Percentiles rank a stretch among this genome's conserved stretches.
Evolutionary conservation across 2,329 filamentous ascomycete genomes (phyloP).

Genomic region (Emericellopsis cladophorae): DNA sequence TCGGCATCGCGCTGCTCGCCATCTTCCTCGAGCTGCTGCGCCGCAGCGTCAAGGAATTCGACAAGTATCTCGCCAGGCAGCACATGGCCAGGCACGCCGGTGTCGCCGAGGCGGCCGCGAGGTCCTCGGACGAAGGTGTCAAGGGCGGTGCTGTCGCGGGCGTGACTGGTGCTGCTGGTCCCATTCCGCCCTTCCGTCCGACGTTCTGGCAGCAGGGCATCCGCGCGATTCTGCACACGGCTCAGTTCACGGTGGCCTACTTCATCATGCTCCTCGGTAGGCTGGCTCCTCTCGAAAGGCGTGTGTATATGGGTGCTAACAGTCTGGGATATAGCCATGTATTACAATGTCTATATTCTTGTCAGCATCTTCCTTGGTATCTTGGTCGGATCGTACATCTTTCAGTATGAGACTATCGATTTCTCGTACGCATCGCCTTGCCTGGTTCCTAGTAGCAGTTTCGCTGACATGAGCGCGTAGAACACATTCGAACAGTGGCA

Average conservation of each 20-base stretch:
- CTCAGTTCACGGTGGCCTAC: constrained; percentile 65
- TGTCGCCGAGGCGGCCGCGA: neutral
- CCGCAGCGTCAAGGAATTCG: constrained; percentile 58
- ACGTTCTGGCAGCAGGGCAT: constrained; percentile 52
- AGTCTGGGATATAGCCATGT: constrained; percentile 31
- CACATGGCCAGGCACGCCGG: constrained; percentile 20
- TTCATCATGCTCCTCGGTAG: constrained; percentile 54
- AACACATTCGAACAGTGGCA: constrained; percentile 10
- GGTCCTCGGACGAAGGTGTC: constrained; percentile 8
- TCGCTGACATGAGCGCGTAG: neutral
- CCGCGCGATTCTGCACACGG: constrained; percentile 53
- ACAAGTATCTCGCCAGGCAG: constrained; percentile 48
- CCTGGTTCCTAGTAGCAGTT: neutral
- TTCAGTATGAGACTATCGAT: constrained; percentile 51
- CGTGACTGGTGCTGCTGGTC: neutral
- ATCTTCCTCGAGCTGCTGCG: constrained; percentile 61
- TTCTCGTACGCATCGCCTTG: constrained; percentile 11
- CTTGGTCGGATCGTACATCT: constrained; percentile 59
- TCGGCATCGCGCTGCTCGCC: constrained; percentile 65
- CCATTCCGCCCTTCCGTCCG: constrained; percentile 34
- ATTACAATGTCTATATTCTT: constrained; percentile 63
- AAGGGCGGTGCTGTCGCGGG: constrained; percentile 4
- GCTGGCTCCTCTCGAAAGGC: constrained; percentile 2
- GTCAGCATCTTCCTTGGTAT: constrained; percentile 71
- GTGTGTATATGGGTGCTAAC: constrained; percentile 2